Base-by-base conservation (phyloP, 371 early-diverging fungal species). In the Neoconidiobolus thromboides region DNA sequence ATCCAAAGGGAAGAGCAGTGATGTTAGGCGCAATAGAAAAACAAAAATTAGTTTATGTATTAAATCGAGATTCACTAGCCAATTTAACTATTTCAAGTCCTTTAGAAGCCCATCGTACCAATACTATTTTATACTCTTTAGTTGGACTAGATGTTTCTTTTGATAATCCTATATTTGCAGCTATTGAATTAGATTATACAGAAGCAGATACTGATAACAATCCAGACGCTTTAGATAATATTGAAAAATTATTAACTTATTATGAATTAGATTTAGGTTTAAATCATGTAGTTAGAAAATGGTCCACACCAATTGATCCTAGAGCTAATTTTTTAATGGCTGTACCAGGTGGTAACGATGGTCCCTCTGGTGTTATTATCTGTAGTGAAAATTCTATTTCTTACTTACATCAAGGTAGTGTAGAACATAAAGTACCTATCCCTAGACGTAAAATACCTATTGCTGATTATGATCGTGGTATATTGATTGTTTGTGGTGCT, bases 231-330 rank as follows among this genome's bases (percentile, higher is more conserved):
- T 75, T 79, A 55, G 68, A 76, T 58, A 78, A 79, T 44, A 73
- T 80, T 4, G 89, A 89, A 72, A 89, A 89, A 69, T 77, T 78
- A 62, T 68, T 96, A 65, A 87, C 85, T n/a, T 94, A 86, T 64
- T 96, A 96, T 64, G 97, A 98, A 71, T 71, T 98, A 62, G 98
- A 98, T 70, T 81, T 98, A 58, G 98, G 98, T 44, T 78, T 98
- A 46, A 98, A 98, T 70, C 97, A 96, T 68, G 93, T 98, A 41
- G 89, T 93, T 46, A 77, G 95, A 60, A 89, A 88, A 69, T 95
- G 93, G 94, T 84, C 81, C 63, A 82, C 85, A 43, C 71, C 83
- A 0, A 85, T 96, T 3, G 85, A 91, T 68, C 69, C 68, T 1
- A 73, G 76, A 37, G 73, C 93, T 0, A 89, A 94, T 70, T 63